Conservation (phyloP, 1,284 basidiomycete species). For the Tilletia horrida region DNA sequence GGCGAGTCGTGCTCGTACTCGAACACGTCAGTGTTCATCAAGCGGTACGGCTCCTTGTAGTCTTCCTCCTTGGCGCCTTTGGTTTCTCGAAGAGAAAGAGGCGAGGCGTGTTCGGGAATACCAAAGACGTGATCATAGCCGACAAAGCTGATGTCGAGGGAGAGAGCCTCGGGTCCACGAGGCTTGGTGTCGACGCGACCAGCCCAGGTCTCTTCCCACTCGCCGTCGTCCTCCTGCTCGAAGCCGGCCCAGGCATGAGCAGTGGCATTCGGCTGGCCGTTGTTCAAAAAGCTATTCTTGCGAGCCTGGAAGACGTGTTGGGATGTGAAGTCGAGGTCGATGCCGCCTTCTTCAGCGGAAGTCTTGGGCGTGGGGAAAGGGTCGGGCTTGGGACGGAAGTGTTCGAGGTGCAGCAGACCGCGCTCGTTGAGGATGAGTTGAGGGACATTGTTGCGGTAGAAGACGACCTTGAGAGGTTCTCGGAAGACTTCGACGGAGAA, state of each 20-base stretch:
- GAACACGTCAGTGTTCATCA: conserved; percentile 96
- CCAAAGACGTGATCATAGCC: conserved; percentile 85
- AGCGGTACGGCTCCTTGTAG: conserved; percentile 76
- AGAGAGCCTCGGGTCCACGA: conserved; percentile 94
- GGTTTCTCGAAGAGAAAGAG: conserved; percentile 70
- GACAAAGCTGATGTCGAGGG: conserved; percentile 88
- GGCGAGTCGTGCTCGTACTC: conserved; percentile 89
- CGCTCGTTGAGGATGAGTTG: conserved; percentile 86
- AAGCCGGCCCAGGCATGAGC: conserved; percentile 45
- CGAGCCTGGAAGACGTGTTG: conserved; percentile 37
- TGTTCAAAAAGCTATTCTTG: conserved; percentile 21
- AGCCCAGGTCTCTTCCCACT: conserved; percentile 82
- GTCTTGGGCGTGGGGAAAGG: conserved; percentile 36
- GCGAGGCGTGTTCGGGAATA: conserved; percentile 93
- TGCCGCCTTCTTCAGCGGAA: conserved; percentile 23
- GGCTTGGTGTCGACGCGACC: conserved; percentile 89
- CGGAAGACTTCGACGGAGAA: conserved; percentile 34
- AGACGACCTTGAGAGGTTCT: conserved; percentile 41
- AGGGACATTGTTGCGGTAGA: conserved; percentile 68
- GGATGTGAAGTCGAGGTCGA: conserved; percentile 19
- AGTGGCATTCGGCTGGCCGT: conserved; percentile 21
- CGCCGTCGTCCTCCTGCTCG: conserved; percentile 64
- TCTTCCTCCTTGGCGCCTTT: conserved; percentile 40
- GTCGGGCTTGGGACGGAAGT: conserved; percentile 63
- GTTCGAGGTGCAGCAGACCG: conserved; percentile 93